Evolutionary conservation across 805 yeast genomes (phyloP), one percentile per base, ranked within the genome.

Genomic region (Candida tibetensis): DNA sequence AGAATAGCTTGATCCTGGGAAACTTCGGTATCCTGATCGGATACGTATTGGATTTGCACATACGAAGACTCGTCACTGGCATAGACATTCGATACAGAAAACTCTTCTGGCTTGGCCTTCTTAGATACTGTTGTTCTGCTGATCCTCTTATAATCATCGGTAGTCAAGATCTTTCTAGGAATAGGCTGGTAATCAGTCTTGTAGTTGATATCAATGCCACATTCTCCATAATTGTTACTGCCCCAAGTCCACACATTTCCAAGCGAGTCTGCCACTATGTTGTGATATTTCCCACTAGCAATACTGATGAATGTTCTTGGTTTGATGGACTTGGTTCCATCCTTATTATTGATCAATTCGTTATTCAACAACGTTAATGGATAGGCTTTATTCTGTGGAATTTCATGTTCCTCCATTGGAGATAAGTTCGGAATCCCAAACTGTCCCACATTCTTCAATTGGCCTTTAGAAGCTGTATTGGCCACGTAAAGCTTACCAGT

Each of bases 181-280:
- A 79, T 76, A 4, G 95, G 77, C 32, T 82, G 71, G 30, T 74
- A 65, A 49, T 84, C 91, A 13, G 83, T 77, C 41, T 77, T 78
- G 54, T 79, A 79, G 16, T 75, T 68, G 33, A 84, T 81, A 5
- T 79, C 79, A 32, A 77, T 69, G 8, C 91, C 96, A 39, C 91
- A 69, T 53, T 93, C 91, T n/a, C 98, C 98, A 57, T 65, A 78
- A 3, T 77, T 69, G 57, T 91, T 91, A 41, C 77, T 76, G 17
- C 99, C 99, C 77, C 93, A 90, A 1, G 88, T 75, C 77, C 83
- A 85, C n/a, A 88, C 64, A 36, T 71, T 69, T 6, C 91, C 93
- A n/a, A 66, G 52, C 1, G 66, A 50, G 49, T 86, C 91, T n/a
- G 76, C 57, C 5, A 81, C 91, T 23, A 89, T 57, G 3, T 89